Evolutionary conservation across 805 yeast genomes (phyloP).

Genomic region (Pichia thaimueangensis): DNA sequence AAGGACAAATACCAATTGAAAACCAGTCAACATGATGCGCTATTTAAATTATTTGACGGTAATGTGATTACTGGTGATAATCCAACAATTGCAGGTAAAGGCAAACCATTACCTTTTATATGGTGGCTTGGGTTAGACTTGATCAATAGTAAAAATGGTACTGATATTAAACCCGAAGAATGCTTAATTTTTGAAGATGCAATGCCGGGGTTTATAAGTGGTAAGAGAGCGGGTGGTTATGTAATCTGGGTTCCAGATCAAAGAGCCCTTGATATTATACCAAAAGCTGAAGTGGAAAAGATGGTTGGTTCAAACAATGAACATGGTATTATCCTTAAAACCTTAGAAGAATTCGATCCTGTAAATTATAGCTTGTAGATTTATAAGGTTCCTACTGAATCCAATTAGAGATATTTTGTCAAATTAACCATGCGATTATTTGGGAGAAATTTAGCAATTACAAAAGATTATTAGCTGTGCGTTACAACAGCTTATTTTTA

Average conservation of each 20-base stretch:
- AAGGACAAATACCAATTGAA: slow-evolving; percentile 56
- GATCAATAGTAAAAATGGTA: slow-evolving; percentile 48
- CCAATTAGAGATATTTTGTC: no score
- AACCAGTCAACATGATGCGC: slow-evolving; percentile 56
- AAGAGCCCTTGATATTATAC: slow-evolving; percentile 53
- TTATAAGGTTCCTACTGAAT: background rate
- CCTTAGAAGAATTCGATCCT: slow-evolving; percentile 49
- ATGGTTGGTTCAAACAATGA: slow-evolving; percentile 36
- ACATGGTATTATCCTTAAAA: slow-evolving; percentile 49
- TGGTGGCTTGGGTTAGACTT: slow-evolving; percentile 77
- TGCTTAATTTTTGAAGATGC: slow-evolving; percentile 95
- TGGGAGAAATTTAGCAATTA: no score
- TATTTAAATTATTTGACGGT: slow-evolving; percentile 54
- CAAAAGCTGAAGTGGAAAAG: slow-evolving; percentile 40
- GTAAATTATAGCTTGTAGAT: slow-evolving; percentile 37
- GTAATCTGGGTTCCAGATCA: slow-evolving; percentile 96
- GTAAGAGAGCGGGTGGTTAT: slow-evolving; percentile 70
- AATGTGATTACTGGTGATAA: slow-evolving; percentile 89
- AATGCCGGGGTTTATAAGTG: slow-evolving; percentile 83
- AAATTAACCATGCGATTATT: no score
- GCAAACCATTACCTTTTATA: slow-evolving; percentile 92
- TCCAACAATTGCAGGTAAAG: slow-evolving; percentile 70
- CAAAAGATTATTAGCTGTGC: no score
- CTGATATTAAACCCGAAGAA: slow-evolving; percentile 60
- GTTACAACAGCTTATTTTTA: no score